These are phyloP conservation scores for Globisporangium alternatum DNA, from an alignment of 352 stramenopile genomes.

Conservation along the genomic window DNA sequence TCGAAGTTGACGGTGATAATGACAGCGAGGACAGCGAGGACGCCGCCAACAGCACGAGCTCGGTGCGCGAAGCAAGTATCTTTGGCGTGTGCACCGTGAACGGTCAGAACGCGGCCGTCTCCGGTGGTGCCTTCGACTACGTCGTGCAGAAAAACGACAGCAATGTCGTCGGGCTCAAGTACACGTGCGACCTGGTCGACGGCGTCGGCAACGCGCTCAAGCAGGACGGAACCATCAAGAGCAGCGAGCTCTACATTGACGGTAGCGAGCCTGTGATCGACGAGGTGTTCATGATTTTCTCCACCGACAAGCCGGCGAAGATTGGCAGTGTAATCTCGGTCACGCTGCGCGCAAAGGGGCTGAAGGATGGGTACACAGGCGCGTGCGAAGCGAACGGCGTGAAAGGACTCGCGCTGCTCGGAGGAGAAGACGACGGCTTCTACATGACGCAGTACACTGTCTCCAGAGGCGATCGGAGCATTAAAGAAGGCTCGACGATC, in stretches of 20 bases:
- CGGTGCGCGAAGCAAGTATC: slow-evolving; percentile 18
- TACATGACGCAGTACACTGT: slow-evolving; percentile 73
- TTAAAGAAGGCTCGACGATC: slow-evolving; percentile 30
- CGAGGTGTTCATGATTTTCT: slow-evolving; percentile 57
- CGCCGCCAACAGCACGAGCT: not conserved
- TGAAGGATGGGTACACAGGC: slow-evolving; percentile 44
- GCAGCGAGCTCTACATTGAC: slow-evolving; percentile 29
- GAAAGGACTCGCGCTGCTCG: slow-evolving; percentile 32
- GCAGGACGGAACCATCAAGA: slow-evolving; percentile 25
- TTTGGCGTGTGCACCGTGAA: slow-evolving; percentile 32
- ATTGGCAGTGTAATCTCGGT: slow-evolving; percentile 57
- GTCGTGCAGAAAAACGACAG: slow-evolving; percentile 44
- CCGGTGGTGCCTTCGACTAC: slow-evolving; percentile 31
- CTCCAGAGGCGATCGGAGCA: slow-evolving; percentile 32
- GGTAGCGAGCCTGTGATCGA: slow-evolving; percentile 34
- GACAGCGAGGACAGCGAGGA: not conserved
- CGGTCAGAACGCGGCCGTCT: slow-evolving; percentile 26
- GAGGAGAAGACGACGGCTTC: slow-evolving; percentile 50
- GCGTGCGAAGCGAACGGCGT: slow-evolving; percentile 51
- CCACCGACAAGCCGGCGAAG: slow-evolving; percentile 54
- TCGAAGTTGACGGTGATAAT: slow-evolving; percentile 15
- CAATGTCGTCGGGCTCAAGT: slow-evolving; percentile 33
- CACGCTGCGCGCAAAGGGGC: slow-evolving; percentile 36
- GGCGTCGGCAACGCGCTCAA: slow-evolving; percentile 25
- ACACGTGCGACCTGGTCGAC: slow-evolving; percentile 30